These are phyloP conservation scores for Diplodia corticola DNA, from an alignment of 2,329 filamentous ascomycete genomes.

Conservation along the genomic window DNA sequence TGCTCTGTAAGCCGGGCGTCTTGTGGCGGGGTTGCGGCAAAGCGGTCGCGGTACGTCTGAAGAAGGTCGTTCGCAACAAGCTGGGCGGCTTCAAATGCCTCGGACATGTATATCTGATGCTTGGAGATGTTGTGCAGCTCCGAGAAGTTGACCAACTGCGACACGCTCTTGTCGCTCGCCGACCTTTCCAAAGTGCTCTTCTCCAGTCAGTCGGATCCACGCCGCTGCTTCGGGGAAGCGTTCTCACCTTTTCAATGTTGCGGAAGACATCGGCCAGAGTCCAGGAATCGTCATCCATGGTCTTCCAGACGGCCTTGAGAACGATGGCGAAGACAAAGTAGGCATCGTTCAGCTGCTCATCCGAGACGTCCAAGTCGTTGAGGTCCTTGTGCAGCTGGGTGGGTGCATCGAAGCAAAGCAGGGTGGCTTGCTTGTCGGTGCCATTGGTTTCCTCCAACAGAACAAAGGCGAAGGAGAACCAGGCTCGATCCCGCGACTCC, in stretches of 20 bases:
- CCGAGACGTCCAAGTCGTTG: not conserved
- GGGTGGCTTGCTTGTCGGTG: conserved; percentile 20
- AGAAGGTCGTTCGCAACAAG: conserved; percentile 32
- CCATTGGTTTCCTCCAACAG: not conserved
- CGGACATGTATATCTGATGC: conserved; percentile 40
- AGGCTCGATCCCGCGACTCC: not conserved
- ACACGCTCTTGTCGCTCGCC: conserved; percentile 26
- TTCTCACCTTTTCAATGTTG: conserved; percentile 33
- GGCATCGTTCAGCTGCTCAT: not conserved
- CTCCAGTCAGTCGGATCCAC: conserved; percentile 17
- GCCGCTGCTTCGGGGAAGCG: not conserved
- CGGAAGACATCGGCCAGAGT: conserved; percentile 34
- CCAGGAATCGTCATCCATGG: conserved; percentile 36
- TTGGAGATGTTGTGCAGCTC: conserved; percentile 43
- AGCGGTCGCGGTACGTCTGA: conserved; percentile 23
- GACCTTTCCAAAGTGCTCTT: conserved; percentile 31
- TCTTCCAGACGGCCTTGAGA: conserved; percentile 35
- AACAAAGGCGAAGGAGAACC: conserved; percentile 6
- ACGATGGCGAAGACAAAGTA: conserved; percentile 15
- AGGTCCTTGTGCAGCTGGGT: conserved; percentile 27
- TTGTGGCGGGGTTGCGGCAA: not conserved
- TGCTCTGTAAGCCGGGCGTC: conserved; percentile 22
- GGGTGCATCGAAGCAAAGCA: conserved; percentile 35
- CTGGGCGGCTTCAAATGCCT: conserved; percentile 36
- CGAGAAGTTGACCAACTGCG: conserved; percentile 30